A percentile compares a stretch with the other conserved stretches of the same genome.
Conservation (phyloP, 257 asterid genomes). For the Ballota nigra region DNA sequence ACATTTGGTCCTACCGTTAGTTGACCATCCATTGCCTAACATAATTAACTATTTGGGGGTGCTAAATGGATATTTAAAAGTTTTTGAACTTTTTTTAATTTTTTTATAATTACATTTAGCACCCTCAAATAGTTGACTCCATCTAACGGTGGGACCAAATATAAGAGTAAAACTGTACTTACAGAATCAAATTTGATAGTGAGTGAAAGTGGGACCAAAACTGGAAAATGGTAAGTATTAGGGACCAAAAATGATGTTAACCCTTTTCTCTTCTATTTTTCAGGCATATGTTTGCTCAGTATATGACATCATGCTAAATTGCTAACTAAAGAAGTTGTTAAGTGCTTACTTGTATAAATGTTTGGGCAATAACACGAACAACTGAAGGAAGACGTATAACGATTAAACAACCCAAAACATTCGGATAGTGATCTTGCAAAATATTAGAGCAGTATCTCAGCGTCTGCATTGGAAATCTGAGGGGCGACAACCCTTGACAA, state of each 20-base stretch:
- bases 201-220: not conserved
- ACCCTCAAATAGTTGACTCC: not conserved
- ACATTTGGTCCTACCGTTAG: not conserved
- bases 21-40: not conserved
- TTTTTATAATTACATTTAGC: not conserved
- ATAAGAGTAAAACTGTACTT: not conserved
- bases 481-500: conserved; percentile 73
- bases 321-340: not conserved
- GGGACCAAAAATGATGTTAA: not conserved
- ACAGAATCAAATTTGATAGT: not conserved
- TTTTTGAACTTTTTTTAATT: no score
- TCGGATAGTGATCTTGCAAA: conserved; percentile 89
- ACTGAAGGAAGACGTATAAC: conserved; percentile 83
- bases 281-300: not conserved
- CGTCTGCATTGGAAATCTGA: conserved; percentile 80
- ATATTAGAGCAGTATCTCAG: conserved; percentile 72
- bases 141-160: not conserved
- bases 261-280: not conserved
- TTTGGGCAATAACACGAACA: conserved; percentile 79
- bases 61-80: not conserved
- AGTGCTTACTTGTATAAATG: conserved; percentile 72
- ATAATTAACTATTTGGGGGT: not conserved
- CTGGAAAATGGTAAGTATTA: not conserved
- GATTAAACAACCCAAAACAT: conserved; percentile 72
- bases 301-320: not conserved